Base-by-base conservation (phyloP, 2,329 filamentous ascomycete species). In the Fusarium circinatum region DNA sequence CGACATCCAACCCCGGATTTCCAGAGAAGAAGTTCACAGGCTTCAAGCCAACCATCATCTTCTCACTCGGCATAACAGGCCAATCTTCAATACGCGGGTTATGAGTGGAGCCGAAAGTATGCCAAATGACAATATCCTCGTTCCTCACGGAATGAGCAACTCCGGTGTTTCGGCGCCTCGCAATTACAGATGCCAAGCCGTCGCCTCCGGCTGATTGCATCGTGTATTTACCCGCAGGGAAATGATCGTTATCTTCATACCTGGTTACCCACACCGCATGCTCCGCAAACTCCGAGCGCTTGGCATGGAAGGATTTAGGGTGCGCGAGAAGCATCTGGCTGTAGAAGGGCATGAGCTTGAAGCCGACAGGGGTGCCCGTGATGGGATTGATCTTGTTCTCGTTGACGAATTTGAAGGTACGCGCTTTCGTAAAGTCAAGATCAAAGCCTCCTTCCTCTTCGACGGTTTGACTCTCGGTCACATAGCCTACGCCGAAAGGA, bases 11-110 rank as follows among this genome's bases (percentile, higher is more conserved):
- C 0, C 83, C 85, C 0, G 86, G 87, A 62, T 89, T 89, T 9
- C 83, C 83, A 3, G 81, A 79, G 68, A 89, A 89, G 75, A 89
- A 88, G 67, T 89, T 89, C 5, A 86, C 84, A 0, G 88, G 87
- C 76, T 87, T 88, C 58, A 89, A 78, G 0, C 81, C 80, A 0
- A 89, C 86, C 64, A 82, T 82, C 73, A 89, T 82, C 61, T 83
- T 86, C 78, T 92, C 91, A 68, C 84, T 86, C 0, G 90, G 91
- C 91, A 93, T 93, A 10, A 92, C 89, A 0, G 90, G 91, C 84
- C 91, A 93, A 76, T 93, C 91, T 74, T 93, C 91, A 17, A 89
- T 86, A 1, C 90, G 84, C 0, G 90, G 90, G 30, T 91, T 89
- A 72, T 93, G 91, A 39, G 91, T 92, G 32, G 91, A 87, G 24